A percentile compares a stretch with the other conserved stretches of the same genome.
Conservation (phyloP, 2,329 filamentous ascomycete species). For the Dactylellina cionopaga region DNA sequence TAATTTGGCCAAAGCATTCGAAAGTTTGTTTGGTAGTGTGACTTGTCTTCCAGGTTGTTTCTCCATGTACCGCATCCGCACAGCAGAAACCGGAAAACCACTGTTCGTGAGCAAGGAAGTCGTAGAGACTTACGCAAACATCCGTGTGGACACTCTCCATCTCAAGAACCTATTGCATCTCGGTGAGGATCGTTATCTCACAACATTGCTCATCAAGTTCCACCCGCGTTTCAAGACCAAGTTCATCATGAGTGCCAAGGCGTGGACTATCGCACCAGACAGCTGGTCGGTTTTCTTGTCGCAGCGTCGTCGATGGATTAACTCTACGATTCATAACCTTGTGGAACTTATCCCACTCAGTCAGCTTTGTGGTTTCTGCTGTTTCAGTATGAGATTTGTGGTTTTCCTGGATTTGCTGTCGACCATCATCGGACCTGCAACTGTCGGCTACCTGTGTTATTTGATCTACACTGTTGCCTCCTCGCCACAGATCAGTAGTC, state of each 20-base stretch:
- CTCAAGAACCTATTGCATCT: slow-evolving; percentile 98
- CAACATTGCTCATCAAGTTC: slow-evolving; percentile 89
- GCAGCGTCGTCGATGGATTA: slow-evolving; percentile 99
- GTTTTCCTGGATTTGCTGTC: slow-evolving; percentile 94
- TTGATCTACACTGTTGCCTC: slow-evolving; percentile 79
- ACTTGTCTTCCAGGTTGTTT: slow-evolving; percentile 99
- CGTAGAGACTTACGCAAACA: slow-evolving; percentile 85
- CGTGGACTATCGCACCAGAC: slow-evolving; percentile 97
- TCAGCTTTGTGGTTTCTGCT: slow-evolving; percentile 98
- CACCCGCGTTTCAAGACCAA: slow-evolving; percentile 98
- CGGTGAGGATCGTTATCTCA: slow-evolving; percentile 96
- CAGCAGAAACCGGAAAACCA: slow-evolving; percentile 92
- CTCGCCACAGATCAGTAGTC: slow-evolving; percentile 68
- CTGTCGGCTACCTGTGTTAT: slow-evolving; percentile 87
- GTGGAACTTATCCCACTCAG: slow-evolving; percentile 92
- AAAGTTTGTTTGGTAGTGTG: slow-evolving; percentile 94
- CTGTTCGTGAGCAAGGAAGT: slow-evolving; percentile 95
- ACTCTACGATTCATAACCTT: slow-evolving; percentile 97
- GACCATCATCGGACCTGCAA: slow-evolving; percentile 90
- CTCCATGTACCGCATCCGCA: slow-evolving; percentile 97
- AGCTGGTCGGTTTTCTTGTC: slow-evolving; percentile 94
- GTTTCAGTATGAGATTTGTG: slow-evolving; percentile 98
- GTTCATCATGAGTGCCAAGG: slow-evolving; percentile 89
- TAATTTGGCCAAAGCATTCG: slow-evolving; percentile 95
- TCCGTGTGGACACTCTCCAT: slow-evolving; percentile 95